Evolutionary conservation across 2,329 filamentous ascomycete genomes (phyloP).

Genomic region (Ambrosiella cleistominuta): DNA sequence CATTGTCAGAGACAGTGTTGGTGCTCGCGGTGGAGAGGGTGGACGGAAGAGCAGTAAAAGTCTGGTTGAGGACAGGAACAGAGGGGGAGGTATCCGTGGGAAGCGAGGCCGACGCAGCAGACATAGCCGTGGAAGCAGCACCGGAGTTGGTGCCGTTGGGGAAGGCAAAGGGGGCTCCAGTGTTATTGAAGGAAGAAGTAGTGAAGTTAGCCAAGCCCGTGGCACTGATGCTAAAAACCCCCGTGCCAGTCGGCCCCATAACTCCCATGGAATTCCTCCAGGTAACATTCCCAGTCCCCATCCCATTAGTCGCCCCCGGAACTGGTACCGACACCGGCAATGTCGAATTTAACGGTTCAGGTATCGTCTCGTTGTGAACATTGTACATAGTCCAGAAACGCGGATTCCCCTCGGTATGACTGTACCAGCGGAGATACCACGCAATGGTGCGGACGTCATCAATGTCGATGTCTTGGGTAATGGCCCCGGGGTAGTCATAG

Average conservation of each 20-base stretch:
- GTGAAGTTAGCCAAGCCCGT: not conserved
- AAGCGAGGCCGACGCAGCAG: not conserved
- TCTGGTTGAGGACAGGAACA: not conserved
- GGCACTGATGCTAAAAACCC: not conserved
- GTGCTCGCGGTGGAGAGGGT: not conserved
- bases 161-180: slow-evolving; percentile 1
- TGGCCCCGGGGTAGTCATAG: slow-evolving; percentile 12
- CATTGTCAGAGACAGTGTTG: not conserved
- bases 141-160: not conserved
- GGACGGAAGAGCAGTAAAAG: not conserved
- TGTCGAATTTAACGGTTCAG: slow-evolving; percentile 7
- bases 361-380: slow-evolving; percentile 6
- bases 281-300: no score
- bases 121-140: not conserved
- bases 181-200: not conserved
- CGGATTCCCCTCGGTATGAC: slow-evolving; percentile 7
- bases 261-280: not conserved
- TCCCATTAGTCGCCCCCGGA: not conserved
- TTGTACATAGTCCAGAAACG: slow-evolving; percentile 13
- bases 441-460: slow-evolving; percentile 11
- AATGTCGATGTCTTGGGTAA: slow-evolving; percentile 8
- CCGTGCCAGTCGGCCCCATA: not conserved
- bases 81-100: not conserved
- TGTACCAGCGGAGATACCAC: slow-evolving; percentile 13
- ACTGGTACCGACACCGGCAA: not conserved